phyloP scores from a whole-genome alignment of 306 rosid species.

The Potentilla sterilis region DNA sequence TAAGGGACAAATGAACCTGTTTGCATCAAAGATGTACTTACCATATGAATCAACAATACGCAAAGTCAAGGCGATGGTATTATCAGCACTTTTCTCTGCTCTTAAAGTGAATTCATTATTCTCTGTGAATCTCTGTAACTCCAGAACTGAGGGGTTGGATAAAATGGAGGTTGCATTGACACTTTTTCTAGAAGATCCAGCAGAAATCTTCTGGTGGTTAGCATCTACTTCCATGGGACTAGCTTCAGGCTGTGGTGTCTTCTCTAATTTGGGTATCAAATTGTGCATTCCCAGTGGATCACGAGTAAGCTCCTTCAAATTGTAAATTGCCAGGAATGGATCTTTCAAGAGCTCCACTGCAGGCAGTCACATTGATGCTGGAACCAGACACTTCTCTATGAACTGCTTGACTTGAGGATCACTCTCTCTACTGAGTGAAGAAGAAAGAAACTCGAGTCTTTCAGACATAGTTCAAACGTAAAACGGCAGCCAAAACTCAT shows the following conservation, averaged over 20 bases:
- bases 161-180: conserved; percentile 35
- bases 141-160: conserved; percentile 37
- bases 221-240: conserved; percentile 64
- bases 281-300: conserved; percentile 22
- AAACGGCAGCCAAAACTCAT: neutral
- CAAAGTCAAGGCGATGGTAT: conserved; percentile 46
- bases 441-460: neutral
- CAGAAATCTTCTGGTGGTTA: conserved; percentile 40
- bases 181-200: conserved; percentile 31
- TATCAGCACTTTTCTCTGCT: conserved; percentile 53
- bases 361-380: conserved; percentile 61
- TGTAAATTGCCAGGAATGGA: conserved; percentile 68
- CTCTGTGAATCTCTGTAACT: conserved; percentile 41
- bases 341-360: conserved; percentile 79
- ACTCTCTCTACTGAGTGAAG: conserved; percentile 34
- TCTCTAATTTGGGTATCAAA: conserved; percentile 28
- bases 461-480: neutral
- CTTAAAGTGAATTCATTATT: conserved; percentile 56
- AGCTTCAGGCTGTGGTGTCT: conserved; percentile 36
- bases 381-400: conserved; percentile 86
- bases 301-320: conserved; percentile 30
- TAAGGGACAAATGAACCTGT: neutral
- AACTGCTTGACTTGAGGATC: conserved; percentile 70
- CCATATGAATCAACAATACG: conserved; percentile 61
- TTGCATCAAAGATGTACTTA: conserved; percentile 30